Percentiles rank a stretch among this genome's conserved stretches.
Evolutionary conservation across 371 early-diverging fungal genomes (phyloP).

Genomic region (Rhizomucor pusillus): DNA sequence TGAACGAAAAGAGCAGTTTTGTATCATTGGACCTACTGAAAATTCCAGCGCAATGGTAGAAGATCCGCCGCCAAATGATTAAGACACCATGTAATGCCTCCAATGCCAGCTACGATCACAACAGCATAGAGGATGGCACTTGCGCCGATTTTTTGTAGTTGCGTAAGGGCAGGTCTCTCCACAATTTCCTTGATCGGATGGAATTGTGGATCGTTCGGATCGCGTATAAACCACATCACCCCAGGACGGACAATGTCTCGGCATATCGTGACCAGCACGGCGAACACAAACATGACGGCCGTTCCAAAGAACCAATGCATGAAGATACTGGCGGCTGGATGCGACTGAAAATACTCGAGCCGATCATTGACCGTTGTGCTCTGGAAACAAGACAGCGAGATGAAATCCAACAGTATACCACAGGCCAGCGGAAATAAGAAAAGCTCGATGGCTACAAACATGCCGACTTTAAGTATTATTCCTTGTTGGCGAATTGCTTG

Average conservation of each 20-base stretch:
- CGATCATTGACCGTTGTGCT: constrained; percentile 55
- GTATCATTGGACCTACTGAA: constrained; percentile 35
- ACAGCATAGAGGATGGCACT: constrained; percentile 77
- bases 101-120: constrained; percentile 67
- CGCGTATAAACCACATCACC: constrained; percentile 95
- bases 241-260: constrained; percentile 84
- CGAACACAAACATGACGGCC: constrained; percentile 88
- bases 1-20: neutral
- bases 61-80: constrained; percentile 22
- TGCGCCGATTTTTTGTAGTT: constrained; percentile 75
- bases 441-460: constrained; percentile 85
- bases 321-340: constrained; percentile 70
- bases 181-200: constrained; percentile 89
- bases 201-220: constrained; percentile 91
- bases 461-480: constrained; percentile 62
- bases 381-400: constrained; percentile 71
- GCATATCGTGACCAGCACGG: constrained; percentile 70
- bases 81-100: constrained; percentile 49
- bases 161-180: constrained; percentile 69
- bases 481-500: constrained; percentile 52
- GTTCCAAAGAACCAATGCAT: constrained; percentile 93
- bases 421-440: constrained; percentile 84
- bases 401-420: constrained; percentile 76
- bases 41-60: constrained; percentile 50
- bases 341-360: constrained; percentile 43